Evolutionary conservation across 23 red algal species (phyloP).

Genomic region (Gracilariopsis chorda): DNA sequence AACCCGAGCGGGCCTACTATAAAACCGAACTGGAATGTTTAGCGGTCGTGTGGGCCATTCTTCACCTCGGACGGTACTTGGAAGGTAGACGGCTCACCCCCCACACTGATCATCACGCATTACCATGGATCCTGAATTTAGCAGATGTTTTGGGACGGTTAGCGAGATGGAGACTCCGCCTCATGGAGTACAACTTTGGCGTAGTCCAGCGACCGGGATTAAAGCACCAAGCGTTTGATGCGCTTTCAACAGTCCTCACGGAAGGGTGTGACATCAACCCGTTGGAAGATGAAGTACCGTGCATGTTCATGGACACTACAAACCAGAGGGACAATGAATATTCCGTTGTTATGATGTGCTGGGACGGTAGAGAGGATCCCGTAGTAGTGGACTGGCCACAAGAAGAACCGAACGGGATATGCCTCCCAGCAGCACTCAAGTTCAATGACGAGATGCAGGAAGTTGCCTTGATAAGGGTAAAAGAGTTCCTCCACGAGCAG

Average conservation of each 20-base stretch:
- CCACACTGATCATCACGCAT: neutral
- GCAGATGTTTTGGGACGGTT: neutral
- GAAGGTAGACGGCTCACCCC: neutral
- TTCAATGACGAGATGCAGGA: neutral
- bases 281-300: neutral
- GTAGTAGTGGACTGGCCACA: neutral
- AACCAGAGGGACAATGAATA: neutral
- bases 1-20: neutral
- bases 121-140: constrained; percentile 10
- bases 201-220: constrained; percentile 1
- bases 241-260: neutral
- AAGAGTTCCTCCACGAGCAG: neutral
- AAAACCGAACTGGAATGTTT: neutral
- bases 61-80: constrained; percentile 11
- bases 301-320: neutral
- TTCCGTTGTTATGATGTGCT: neutral
- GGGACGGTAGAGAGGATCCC: neutral
- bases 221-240: constrained; percentile 12
- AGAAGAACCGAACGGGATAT: neutral
- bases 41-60: constrained; percentile 24
- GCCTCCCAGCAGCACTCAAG: neutral
- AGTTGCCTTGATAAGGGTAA: neutral
- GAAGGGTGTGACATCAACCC: neutral
- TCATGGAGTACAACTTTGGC: constrained; percentile 33
- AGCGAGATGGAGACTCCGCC: constrained; percentile 9